Evolutionary conservation across 208 protist species (phyloP).

Genomic region (Leptomonas seymouri): DNA sequence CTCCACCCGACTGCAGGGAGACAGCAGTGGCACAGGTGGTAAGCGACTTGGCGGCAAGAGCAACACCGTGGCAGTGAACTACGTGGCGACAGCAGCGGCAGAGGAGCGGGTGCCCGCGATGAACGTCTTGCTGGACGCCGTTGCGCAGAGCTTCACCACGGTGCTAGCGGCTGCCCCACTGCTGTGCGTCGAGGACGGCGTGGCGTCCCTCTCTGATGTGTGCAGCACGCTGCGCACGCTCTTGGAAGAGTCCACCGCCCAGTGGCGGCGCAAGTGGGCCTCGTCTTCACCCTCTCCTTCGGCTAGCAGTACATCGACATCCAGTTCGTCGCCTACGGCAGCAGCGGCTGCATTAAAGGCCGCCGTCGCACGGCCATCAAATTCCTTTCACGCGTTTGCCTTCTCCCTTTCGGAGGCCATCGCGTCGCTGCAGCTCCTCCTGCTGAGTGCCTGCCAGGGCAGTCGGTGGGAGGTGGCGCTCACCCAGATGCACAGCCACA

Average conservation of each 20-base stretch:
- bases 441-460: constrained; percentile 67
- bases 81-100: no score
- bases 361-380: neutral
- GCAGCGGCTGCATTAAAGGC: neutral
- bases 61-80: no score
- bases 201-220: constrained; percentile 36
- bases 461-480: constrained; percentile 33
- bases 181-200: constrained; percentile 20
- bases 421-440: constrained; percentile 68
- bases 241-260: constrained; percentile 41
- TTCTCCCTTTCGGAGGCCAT: constrained; percentile 54
- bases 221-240: constrained; percentile 41
- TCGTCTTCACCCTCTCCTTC: neutral
- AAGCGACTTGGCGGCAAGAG: neutral
- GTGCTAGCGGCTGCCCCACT: constrained; percentile 41
- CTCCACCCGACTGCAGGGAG: neutral
- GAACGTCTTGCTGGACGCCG: constrained; percentile 41
- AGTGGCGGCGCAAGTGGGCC: constrained; percentile 33
- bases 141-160: constrained; percentile 35
- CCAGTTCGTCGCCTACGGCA: neutral
- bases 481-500: constrained; percentile 15
- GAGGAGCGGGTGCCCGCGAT: constrained; percentile 36
- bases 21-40: neutral
- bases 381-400: constrained; percentile 15
- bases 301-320: neutral